Percentiles rank a stretch among this genome's conserved stretches.
Evolutionary conservation across 305 asterid genomes (phyloP).

Genomic region (Solanum aculeatissimum): DNA sequence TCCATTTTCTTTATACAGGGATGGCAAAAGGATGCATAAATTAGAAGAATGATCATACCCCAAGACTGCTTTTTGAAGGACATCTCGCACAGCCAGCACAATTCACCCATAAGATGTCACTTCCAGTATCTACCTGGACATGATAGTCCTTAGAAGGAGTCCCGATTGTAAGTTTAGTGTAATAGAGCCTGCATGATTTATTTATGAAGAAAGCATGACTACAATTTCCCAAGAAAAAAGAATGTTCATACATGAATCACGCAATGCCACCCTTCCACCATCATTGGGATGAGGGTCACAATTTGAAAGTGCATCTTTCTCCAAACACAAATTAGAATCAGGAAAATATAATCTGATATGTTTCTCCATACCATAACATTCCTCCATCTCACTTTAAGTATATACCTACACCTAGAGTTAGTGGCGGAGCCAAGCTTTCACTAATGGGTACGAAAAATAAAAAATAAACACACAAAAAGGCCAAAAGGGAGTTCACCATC

Average conservation of each 20-base stretch:
- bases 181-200: conserved; percentile 54
- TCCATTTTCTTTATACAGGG: background rate
- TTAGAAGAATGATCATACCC: conserved; percentile 22
- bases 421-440: background rate
- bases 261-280: background rate
- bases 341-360: background rate
- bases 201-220: conserved; percentile 2
- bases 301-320: background rate
- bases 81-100: conserved; percentile 62
- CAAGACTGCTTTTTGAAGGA: conserved; percentile 60
- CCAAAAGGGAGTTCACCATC: background rate
- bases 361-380: background rate
- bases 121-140: conserved; percentile 92
- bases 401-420: background rate
- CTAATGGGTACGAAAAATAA: background rate
- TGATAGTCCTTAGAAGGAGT: conserved; percentile 64
- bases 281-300: background rate
- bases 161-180: conserved; percentile 68
- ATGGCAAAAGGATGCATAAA: background rate
- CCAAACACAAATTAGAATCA: background rate
- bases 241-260: background rate
- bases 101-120: conserved; percentile 91
- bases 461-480: background rate
- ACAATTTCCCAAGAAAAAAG: background rate
- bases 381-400: background rate